Evolutionary conservation across 164 flowering plant genomes (phyloP).

Genomic region (Nymphaea thermarum): DNA sequence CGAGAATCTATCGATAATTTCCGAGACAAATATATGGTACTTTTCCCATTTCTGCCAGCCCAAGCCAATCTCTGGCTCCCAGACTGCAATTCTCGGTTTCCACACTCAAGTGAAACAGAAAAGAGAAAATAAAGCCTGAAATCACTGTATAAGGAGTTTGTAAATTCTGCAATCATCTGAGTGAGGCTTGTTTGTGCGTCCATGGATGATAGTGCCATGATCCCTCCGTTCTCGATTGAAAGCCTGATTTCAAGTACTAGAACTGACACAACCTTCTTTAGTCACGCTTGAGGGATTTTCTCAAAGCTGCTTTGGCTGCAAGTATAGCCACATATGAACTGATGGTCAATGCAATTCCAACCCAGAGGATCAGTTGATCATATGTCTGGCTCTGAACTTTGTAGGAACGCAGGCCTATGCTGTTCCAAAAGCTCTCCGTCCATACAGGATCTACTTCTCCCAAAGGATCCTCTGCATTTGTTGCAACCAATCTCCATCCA

Average conservation of each 20-base stretch:
- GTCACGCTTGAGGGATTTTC: slow-evolving; percentile 68
- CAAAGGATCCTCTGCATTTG: slow-evolving; percentile 58
- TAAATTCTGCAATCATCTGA: too few species aligned
- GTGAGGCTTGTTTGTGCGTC: too few species aligned
- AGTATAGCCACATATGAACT: slow-evolving; percentile 46
- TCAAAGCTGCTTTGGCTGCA: slow-evolving; percentile 28
- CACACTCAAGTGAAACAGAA: too few species aligned
- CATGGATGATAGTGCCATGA: too few species aligned
- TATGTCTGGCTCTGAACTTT: slow-evolving; percentile 42
- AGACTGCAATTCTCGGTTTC: too few species aligned
- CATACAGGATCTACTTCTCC: slow-evolving; percentile 72
- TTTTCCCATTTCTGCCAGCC: too few species aligned
- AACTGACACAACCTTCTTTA: slow-evolving; percentile 12
- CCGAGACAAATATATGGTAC: too few species aligned
- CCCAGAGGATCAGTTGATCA: slow-evolving; percentile 43
- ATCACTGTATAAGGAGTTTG: too few species aligned
- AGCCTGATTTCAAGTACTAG: background rate
- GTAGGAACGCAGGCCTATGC: slow-evolving; percentile 51
- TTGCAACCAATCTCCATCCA: slow-evolving; percentile 55
- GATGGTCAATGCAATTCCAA: slow-evolving; percentile 46
- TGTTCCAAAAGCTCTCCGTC: slow-evolving; percentile 93
- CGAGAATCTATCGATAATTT: too few species aligned
- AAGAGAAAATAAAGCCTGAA: too few species aligned
- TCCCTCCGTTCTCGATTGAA: too few species aligned
- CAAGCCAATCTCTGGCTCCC: too few species aligned